Evolutionary conservation across 176 grass and related monocot genomes (phyloP).

Genomic region (Eragrostis curvula): DNA sequence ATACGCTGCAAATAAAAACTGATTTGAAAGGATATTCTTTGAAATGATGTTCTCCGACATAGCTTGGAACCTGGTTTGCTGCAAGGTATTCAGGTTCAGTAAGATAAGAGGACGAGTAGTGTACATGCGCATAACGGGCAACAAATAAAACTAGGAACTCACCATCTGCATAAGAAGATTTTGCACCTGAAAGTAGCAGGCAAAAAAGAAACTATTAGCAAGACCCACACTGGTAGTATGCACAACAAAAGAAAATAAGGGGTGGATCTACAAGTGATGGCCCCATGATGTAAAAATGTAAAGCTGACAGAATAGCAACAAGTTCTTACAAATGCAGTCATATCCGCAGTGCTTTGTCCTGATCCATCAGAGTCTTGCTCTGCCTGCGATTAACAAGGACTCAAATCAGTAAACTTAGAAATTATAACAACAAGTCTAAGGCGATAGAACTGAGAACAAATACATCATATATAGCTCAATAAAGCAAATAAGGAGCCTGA

Average conservation of each 20-base stretch:
- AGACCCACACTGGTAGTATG: background rate
- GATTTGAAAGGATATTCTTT: slow-evolving; percentile 90
- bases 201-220: slow-evolving; percentile 22
- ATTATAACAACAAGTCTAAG: background rate
- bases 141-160: slow-evolving; percentile 26
- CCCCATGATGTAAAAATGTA: background rate
- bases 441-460: background rate
- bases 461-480: background rate
- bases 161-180: slow-evolving; percentile 96
- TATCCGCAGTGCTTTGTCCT: slow-evolving; percentile 70
- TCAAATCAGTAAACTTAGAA: slow-evolving; percentile 13
- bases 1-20: background rate
- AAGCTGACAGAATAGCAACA: background rate
- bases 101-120: background rate
- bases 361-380: slow-evolving; percentile 73
- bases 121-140: background rate
- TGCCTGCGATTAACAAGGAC: slow-evolving; percentile 42
- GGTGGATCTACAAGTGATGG: background rate
- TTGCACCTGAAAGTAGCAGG: slow-evolving; percentile 69
- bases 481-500: background rate
- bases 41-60: slow-evolving; percentile 88
- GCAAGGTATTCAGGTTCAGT: slow-evolving; percentile 43
- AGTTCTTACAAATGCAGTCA: slow-evolving; percentile 78
- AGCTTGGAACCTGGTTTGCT: slow-evolving; percentile 89
- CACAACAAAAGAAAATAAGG: background rate